Evolutionary conservation across 495 filamentous ascomycete genomes (phyloP).

Genomic region (Tetracladium setigerum): DNA sequence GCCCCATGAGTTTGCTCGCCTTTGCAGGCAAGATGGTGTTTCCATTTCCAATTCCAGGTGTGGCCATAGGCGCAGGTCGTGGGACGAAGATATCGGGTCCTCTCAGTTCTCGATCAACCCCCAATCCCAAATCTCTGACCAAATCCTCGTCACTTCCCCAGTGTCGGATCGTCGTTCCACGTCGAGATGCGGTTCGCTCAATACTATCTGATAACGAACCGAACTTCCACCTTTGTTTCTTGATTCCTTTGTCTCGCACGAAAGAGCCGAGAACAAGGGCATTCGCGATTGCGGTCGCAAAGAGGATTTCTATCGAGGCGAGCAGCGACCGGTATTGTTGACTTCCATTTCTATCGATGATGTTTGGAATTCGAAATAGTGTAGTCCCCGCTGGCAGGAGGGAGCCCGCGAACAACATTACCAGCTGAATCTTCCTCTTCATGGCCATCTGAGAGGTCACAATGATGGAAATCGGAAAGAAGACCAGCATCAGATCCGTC

Average conservation of each 20-base stretch:
- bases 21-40: constrained; percentile 16
- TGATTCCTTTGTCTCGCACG: constrained; percentile 68
- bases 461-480: constrained; percentile 84
- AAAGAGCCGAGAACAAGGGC: constrained; percentile 75
- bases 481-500: constrained; percentile 79
- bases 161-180: constrained; percentile 44
- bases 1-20: constrained; percentile 5
- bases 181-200: constrained; percentile 35
- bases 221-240: constrained; percentile 67
- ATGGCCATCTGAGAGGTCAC: constrained; percentile 60
- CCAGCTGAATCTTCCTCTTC: constrained; percentile 57
- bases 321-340: constrained; percentile 72
- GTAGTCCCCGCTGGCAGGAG: constrained; percentile 67
- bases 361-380: constrained; percentile 65
- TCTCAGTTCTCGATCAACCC: constrained; percentile 51
- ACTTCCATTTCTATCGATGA: constrained; percentile 51
- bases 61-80: constrained; percentile 34
- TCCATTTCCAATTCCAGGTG: constrained; percentile 12
- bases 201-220: constrained; percentile 46
- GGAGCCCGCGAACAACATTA: constrained; percentile 74
- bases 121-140: constrained; percentile 62
- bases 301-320: constrained; percentile 71
- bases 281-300: constrained; percentile 70
- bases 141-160: constrained; percentile 85
- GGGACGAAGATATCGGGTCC: constrained; percentile 17